Evolutionary conservation across 2,329 filamentous ascomycete genomes (phyloP).

Genomic region (Raffaelea deltoideospora): DNA sequence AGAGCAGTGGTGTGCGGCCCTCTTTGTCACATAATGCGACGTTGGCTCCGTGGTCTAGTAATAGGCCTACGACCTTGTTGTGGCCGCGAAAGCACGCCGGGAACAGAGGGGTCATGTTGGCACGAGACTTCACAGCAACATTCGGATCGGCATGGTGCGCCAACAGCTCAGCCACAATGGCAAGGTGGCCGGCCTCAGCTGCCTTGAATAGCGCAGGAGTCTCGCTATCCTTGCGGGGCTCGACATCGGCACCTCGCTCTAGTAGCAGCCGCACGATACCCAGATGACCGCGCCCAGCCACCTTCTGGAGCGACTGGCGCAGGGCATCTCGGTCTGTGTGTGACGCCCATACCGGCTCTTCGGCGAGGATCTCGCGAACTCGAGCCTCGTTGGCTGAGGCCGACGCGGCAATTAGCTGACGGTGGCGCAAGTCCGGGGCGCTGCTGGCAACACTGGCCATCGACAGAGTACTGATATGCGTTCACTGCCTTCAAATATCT

Average conservation of each 20-base stretch:
- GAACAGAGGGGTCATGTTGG: conserved; percentile 21
- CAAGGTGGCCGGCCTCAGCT: conserved; percentile 20
- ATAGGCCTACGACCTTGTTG: conserved; percentile 15
- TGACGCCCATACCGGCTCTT: conserved; percentile 19
- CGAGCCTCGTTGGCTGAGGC: conserved; percentile 21
- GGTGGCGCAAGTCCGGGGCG: conserved; percentile 20
- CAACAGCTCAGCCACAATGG: conserved; percentile 19
- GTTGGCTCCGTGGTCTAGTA: conserved; percentile 19
- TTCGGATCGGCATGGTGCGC: conserved; percentile 17
- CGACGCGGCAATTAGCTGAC: conserved; percentile 20
- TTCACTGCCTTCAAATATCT: too few relatives aligned
- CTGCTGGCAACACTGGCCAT: conserved; percentile 20
- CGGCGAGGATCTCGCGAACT: conserved; percentile 20
- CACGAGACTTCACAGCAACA: conserved; percentile 12
- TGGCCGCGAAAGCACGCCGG: conserved; percentile 19
- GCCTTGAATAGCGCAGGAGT: conserved; percentile 21
- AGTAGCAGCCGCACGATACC: conserved; percentile 21
- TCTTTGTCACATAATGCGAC: conserved; percentile 19
- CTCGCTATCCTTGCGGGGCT: conserved; percentile 19
- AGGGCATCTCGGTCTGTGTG: conserved; percentile 19
- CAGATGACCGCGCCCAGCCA: conserved; percentile 19
- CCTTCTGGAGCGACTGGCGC: conserved; percentile 22
- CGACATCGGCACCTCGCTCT: conserved; percentile 20
- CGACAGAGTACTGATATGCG: too few relatives aligned
- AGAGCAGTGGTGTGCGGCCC: conserved; percentile 20